Evolutionary conservation across 176 grass and related monocot genomes (phyloP), one percentile per base, ranked within the genome.

Genomic region (Zea luxurians): DNA sequence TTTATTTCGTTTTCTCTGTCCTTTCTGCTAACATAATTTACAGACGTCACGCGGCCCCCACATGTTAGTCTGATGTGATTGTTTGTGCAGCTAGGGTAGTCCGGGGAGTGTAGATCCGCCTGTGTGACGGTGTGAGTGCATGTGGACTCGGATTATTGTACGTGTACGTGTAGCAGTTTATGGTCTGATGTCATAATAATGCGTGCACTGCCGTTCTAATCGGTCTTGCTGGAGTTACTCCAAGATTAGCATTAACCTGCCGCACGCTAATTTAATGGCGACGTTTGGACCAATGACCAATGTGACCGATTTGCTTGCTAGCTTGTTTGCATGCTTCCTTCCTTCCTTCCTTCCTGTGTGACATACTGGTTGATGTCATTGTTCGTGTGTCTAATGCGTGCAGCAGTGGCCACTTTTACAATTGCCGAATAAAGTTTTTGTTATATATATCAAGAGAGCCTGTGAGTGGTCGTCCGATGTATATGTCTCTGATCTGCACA

Each of bases 251-350:
- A 78, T 71, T 68, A 83, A 68, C 11, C 57, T 63, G 64, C 18
- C 76, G 65, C 46, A 53, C 50, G n/a, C n/a, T n/a, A n/a, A n/a
- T n/a, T n/a, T 71, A 82, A 76, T 11, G 48, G 61, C 46, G 70
- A 85, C 77, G 67, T 42, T 43, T 50, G 55, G 13, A 15, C 59
- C 60, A 49, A 55, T 47, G 9, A 15, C 59, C 60, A 49, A 55
- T 47, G 18, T 37, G 17, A 16, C 50, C 15, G 4, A 71, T 72
- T 73, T 61, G 35, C 48, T 70, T 63, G 37, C 44, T 27, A 27
- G 27, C 27, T 49, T 77, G 74, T 58, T 54, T 61, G 71, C 73
- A 4, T 81, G 38, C 61, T 37, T 58, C 57, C 42, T 4, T 35
- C 1, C n/a, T n/a, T n/a, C n/a, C n/a, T n/a, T n/a, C 40, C 64